Evolutionary conservation across 1,284 basidiomycete species (phyloP), one percentile per base, ranked within the genome.

Genomic region (Boletus semigastroideus): DNA sequence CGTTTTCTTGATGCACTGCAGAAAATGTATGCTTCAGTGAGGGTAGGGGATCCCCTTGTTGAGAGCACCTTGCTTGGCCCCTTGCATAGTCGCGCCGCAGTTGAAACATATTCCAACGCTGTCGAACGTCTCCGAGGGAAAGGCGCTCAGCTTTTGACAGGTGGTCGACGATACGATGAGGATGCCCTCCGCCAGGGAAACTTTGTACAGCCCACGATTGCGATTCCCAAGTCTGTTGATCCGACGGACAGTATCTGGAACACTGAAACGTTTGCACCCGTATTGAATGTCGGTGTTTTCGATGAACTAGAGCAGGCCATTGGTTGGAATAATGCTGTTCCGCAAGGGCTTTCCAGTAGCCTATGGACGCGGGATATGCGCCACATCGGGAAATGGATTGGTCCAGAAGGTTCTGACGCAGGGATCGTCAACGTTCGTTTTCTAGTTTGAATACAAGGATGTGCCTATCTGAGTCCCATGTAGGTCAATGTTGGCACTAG

Each of bases 401-500:
- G 93, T n/a, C 88, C 91, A 37, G 78, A 79, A 57, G 93, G 93
- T 39, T 90, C 86, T 37, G 92, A 94, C 67, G 78, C 88, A 49
- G 92, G 92, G 16, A 94, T 92, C 60, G 92, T 90, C 58, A 92
- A 91, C 73, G 92, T 86, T 51, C 49, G 60, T 57, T 52, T 46
- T 19, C 60, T 45, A 45, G 28, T 54, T 50, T 55, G 52, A 47
- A 46, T 50, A 5, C 4, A 16, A 41, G 54, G 42, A 42, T 20
- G 14, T 44, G 17, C 38, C 14, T 28, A 46, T 47, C 51, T 59
- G 7, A 25, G 25, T 39, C 37, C 31, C 46, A 12, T 33, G 38
- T 64, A 92, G 87, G 84, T 95, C 56, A 95, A 96, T 67, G 92
- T 93, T 47, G 92, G 92, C 42, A 96, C 94, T 0, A 92, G 88